phyloP scores from a whole-genome alignment of 805 yeast genomes.

The Torulaspora quercuum region DNA sequence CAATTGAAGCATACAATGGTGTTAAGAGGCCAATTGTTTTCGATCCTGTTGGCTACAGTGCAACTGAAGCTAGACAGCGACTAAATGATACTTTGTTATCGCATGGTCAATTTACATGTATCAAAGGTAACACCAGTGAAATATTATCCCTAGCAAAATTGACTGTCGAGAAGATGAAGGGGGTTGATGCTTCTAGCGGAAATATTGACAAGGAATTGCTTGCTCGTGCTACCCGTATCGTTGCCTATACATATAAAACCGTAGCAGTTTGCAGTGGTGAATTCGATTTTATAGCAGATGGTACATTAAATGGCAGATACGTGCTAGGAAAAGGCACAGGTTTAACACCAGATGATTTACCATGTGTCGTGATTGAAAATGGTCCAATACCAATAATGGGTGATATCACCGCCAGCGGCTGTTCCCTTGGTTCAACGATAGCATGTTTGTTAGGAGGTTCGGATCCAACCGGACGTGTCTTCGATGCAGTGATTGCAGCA shows the following conservation, averaged over 20 bases:
- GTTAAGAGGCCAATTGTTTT: conserved; percentile 61
- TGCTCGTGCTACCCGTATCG: conserved; percentile 43
- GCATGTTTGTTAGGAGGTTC: conserved; percentile 54
- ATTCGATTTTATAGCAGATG: conserved; percentile 50
- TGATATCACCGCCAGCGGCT: conserved; percentile 75
- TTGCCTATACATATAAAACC: conserved; percentile 51
- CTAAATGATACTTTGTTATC: conserved; percentile 50
- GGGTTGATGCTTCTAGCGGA: conserved; percentile 55
- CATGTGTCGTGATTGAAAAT: conserved; percentile 35
- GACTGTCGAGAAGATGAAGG: conserved; percentile 51
- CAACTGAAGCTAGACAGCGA: conserved; percentile 54
- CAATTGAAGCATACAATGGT: conserved; percentile 56
- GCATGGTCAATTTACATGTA: conserved; percentile 57
- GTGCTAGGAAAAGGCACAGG: conserved; percentile 21
- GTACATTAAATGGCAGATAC: conserved; percentile 33
- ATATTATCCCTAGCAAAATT: conserved; percentile 57
- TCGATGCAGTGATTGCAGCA: conserved; percentile 52
- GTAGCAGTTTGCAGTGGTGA: conserved; percentile 73
- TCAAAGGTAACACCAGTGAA: conserved; percentile 88
- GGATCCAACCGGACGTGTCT: conserved; percentile 35
- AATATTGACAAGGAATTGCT: conserved; percentile 29
- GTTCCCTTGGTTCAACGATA: conserved; percentile 72
- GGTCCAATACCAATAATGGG: conserved; percentile 69
- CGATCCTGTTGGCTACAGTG: conserved; percentile 95
- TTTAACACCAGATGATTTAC: conserved; percentile 22